Percentiles rank a stretch among this genome's conserved stretches.
These are phyloP conservation scores for Protomyces arabidopsidicola DNA, from an alignment of 1,139 yeast genomes.

Conservation along the genomic window DNA sequence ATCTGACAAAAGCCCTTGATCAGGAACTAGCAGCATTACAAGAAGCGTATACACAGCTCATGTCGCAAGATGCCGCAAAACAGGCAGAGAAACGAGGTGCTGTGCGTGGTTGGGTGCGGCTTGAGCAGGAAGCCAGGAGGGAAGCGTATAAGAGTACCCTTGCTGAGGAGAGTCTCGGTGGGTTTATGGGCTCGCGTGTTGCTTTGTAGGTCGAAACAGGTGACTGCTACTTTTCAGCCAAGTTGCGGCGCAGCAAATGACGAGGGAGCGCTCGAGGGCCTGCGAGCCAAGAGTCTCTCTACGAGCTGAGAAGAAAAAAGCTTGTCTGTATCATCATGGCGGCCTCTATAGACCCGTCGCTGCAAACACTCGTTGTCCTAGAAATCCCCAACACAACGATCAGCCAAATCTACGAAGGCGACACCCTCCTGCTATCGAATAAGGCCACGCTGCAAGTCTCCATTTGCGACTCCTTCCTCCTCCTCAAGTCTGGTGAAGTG, in stretches of 20 bases:
- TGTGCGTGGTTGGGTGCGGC: conserved; percentile 1
- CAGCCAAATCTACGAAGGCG: conserved; percentile 20
- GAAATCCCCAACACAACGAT: conserved; percentile 1
- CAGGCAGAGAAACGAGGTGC: conserved; percentile 8
- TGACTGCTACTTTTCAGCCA: not conserved
- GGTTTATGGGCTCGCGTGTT: not conserved
- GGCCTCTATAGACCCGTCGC: not conserved
- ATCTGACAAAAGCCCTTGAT: conserved; percentile 5
- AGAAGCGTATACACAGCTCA: not conserved
- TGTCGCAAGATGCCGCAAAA: not conserved
- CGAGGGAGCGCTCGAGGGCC: not conserved
- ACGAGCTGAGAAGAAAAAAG: not conserved
- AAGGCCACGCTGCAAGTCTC: conserved; percentile 7
- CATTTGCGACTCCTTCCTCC: conserved; percentile 4
- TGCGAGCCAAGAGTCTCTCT: not conserved
- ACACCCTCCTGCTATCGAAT: not conserved
- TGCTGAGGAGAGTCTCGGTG: conserved; percentile 6
- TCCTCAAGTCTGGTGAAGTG: conserved; percentile 6
- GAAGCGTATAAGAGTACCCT: conserved; percentile 18
- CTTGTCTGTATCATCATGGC: not conserved
- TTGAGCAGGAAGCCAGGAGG: conserved; percentile 9
- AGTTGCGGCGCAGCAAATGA: not conserved
- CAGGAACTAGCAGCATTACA: conserved; percentile 1
- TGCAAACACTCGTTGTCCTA: not conserved
- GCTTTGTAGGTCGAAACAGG: not conserved